Evolutionary conservation across 352 stramenopile genomes (phyloP), one percentile per base, ranked within the genome.

Genomic region (Pythium rishiriense): DNA sequence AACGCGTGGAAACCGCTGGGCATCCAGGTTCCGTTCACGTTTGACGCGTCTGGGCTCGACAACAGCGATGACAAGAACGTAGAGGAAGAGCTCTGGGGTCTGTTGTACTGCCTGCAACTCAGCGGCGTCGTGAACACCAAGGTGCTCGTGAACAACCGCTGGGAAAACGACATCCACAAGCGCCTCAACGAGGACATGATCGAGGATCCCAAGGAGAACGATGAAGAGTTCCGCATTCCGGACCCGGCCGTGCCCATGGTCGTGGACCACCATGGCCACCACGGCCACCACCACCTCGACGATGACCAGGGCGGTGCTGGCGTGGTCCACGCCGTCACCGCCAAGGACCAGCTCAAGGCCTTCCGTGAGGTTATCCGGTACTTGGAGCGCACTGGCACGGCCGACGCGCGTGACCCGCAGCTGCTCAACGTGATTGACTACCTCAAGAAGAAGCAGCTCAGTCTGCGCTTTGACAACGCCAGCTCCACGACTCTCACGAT

Each of bases 101-200:
- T 93, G 63, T 74, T 95, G 17, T 95, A 95, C 72, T 95, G 86
- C 41, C 68, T 95, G 37, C 83, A 93, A 66, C 75, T 95, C 22
- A 93, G 83, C 26, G 86, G 86, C 33, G 66, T 95, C 3, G 85
- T 95, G 22, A 93, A 92, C 70, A 95, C 85, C 28, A 95, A 95
- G 66, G 83, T 90, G 58, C 70, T 95, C 15, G 83, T 95, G 46
- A 95, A 95, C 79, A 93, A 86, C 29, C 86, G 86, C 19, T 93
- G 86, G 83, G 86, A 95, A 68, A 95, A 92, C 49, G 86, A 95
- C 52, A 91, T 95, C 29, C 86, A 95, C 76, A 95, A 95, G 71
- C 86, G 85, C 12, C 71, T 95, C 8, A 93, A 95, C 46, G 86
- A 93, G 66, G 86, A 95, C 64, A 93, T 93, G 73, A 93, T 95